Base-by-base conservation (phyloP, 805 yeast species). In the Clavispora phyllophila region DNA sequence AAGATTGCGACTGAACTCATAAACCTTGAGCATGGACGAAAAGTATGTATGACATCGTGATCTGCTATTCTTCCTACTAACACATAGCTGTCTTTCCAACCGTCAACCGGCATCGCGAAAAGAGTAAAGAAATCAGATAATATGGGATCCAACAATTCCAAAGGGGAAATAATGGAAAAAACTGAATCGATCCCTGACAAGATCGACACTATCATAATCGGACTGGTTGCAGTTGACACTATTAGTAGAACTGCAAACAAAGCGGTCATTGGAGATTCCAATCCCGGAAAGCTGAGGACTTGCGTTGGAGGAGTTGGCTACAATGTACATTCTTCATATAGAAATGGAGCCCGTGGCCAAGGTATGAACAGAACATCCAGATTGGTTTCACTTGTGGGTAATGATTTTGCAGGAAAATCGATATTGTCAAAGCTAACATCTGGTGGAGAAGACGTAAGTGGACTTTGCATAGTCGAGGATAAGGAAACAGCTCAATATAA, bases 221-320 rank as follows among this genome's bases (percentile, higher is more conserved):
- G 96, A 0, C 80, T 90, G 0, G 66, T 88, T 20, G 95, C 95
- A 0, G 61, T 84, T 28, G 96, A 88, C 57, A 69, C 86, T 0
- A 77, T 82, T 5, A 78, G 87, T 48, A 69, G 71, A 12, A 54
- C 83, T 5, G 50, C 58, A 1, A 28, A 47, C 0, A 40, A 41
- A 0, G 41, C 54, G 14, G 51, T 47, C 12, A 53, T 73, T 51
- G 61, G 65, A 10, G 91, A 91, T 45, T 87, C 96, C 2, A 84
- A 84, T 49, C 93, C 93, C 0, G 89, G 93, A 0, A 56, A 53
- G 0, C 71, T 78, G 5, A 53, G 61, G 1, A 71, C 81, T 2
- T 69, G 83, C 0, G 58, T 87, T 8, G 96, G 96, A 1, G 96
- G 96, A 1, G 96, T 88, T 2, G 96, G 88, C 0, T 81, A 76